phyloP scores from a whole-genome alignment of 2,329 filamentous ascomycete species.

The Fusarium guadeloupense region DNA sequence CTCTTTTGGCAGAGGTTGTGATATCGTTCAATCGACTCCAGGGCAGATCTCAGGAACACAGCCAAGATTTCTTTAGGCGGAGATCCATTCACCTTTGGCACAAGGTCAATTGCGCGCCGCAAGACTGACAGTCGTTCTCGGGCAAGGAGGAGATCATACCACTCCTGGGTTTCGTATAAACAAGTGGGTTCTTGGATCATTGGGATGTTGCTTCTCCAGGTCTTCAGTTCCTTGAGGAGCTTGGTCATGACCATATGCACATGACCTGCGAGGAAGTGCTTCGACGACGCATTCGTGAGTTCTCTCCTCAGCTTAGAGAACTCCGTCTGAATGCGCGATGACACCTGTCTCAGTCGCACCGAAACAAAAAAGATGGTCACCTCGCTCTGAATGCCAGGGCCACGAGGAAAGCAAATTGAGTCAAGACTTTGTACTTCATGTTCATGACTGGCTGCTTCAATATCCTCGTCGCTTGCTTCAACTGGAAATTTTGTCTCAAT shows the following conservation, averaged over 20 bases:
- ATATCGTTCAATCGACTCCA: slow-evolving; percentile 52
- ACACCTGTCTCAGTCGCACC: slow-evolving; percentile 52
- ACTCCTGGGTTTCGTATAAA: slow-evolving; percentile 55
- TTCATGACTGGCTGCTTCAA: neutral
- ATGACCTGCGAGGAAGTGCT: slow-evolving; percentile 22
- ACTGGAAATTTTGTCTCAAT: slow-evolving; percentile 23
- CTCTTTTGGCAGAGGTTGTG: slow-evolving; percentile 47
- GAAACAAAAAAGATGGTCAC: slow-evolving; percentile 49
- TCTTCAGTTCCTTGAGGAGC: slow-evolving; percentile 47
- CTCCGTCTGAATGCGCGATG: slow-evolving; percentile 50
- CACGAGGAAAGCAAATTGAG: neutral
- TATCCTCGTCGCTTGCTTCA: slow-evolving; percentile 25
- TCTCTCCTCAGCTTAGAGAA: slow-evolving; percentile 34
- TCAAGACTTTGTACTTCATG: neutral
- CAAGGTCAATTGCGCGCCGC: slow-evolving; percentile 52
- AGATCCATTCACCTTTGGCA: slow-evolving; percentile 47
- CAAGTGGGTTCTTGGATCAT: slow-evolving; percentile 46
- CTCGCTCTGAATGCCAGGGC: neutral
- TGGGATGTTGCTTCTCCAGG: slow-evolving; percentile 49
- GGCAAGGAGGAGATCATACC: slow-evolving; percentile 54
- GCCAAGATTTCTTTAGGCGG: slow-evolving; percentile 47
- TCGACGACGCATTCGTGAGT: neutral
- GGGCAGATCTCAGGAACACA: slow-evolving; percentile 49
- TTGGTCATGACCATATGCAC: slow-evolving; percentile 42
- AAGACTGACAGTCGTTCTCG: slow-evolving; percentile 54